Percentiles rank a stretch among this genome's conserved stretches.
Conservation (phyloP, 208 protist species). For the Trypanosoma cruzi region DNA sequence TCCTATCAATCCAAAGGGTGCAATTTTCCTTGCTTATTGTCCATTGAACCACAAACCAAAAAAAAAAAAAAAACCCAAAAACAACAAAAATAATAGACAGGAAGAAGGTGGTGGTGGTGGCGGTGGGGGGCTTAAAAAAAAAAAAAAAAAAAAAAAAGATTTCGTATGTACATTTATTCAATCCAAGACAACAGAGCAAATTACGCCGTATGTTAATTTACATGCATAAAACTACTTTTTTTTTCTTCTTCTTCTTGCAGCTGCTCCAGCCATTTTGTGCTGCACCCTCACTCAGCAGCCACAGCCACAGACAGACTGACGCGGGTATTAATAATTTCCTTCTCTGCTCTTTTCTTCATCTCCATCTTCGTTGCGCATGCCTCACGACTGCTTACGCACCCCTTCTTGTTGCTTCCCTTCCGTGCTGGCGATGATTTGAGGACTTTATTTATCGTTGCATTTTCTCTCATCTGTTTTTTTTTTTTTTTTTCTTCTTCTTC, state of each 20-base stretch:
- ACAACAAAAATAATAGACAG: background rate
- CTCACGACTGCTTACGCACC: too few relatives aligned
- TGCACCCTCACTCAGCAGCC: background rate
- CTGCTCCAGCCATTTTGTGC: constrained; percentile 15
- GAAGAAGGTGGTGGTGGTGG: background rate
- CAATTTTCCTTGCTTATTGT: too few relatives aligned
- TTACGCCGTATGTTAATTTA: background rate
- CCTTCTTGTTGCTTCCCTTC: too few relatives aligned
- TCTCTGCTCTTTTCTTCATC: background rate
- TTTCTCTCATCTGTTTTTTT: too few relatives aligned
- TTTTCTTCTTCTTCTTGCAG: constrained; percentile 11
- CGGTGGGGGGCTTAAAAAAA: background rate
- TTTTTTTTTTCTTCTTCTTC: too few relatives aligned
- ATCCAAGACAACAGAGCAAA: too few relatives aligned
- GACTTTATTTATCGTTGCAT: too few relatives aligned
- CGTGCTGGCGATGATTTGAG: too few relatives aligned
- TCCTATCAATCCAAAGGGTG: background rate
- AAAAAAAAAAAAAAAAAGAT: background rate
- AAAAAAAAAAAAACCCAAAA: background rate
- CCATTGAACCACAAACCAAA: background rate
- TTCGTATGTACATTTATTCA: too few relatives aligned
- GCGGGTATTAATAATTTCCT: too few relatives aligned
- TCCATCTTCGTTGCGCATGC: too few relatives aligned
- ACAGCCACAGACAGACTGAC: too few relatives aligned
- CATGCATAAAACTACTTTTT: background rate